These are phyloP conservation scores for Vitis riparia DNA, from an alignment of 164 flowering plant species.

Conservation along the genomic window DNA sequence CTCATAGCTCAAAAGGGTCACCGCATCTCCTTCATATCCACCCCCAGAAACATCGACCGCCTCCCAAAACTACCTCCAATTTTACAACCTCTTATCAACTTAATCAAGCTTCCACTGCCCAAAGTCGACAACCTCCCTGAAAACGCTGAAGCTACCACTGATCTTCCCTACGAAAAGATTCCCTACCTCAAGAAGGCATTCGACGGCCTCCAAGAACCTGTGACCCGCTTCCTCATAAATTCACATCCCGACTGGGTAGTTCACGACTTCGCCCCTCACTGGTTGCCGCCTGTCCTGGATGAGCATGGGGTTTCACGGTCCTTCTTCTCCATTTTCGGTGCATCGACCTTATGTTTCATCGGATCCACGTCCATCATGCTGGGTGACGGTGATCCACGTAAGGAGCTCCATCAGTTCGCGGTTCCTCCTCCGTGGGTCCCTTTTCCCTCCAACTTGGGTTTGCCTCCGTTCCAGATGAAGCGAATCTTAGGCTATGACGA, in stretches of 20 bases:
- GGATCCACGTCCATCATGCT: neutral
- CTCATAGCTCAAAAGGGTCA: slow-evolving; percentile 39
- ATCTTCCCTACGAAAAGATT: slow-evolving; percentile 18
- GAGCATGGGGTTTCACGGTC: slow-evolving; percentile 13
- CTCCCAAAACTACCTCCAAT: slow-evolving; percentile 23
- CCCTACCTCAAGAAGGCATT: slow-evolving; percentile 24
- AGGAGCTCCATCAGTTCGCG: slow-evolving; percentile 2
- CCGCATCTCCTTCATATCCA: slow-evolving; percentile 31
- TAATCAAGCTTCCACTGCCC: slow-evolving; percentile 21
- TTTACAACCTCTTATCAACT: slow-evolving; percentile 8
- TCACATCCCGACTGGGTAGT: slow-evolving; percentile 29
- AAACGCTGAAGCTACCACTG: slow-evolving; percentile 32
- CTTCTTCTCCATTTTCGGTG: slow-evolving; percentile 15
- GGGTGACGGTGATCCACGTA: neutral
- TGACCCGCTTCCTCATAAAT: slow-evolving; percentile 10
- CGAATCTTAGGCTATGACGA: neutral
- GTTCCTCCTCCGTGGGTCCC: slow-evolving; percentile 22
- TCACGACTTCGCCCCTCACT: slow-evolving; percentile 33
- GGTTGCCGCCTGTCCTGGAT: slow-evolving; percentile 26
- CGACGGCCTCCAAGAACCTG: slow-evolving; percentile 14
- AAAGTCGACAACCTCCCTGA: slow-evolving; percentile 11
- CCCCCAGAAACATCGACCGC: slow-evolving; percentile 28
- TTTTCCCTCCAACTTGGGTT: slow-evolving; percentile 7
- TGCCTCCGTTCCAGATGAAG: slow-evolving; percentile 7
- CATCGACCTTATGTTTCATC: slow-evolving; percentile 7